phyloP scores from a whole-genome alignment of 2,329 filamentous ascomycete genomes.

The Aspergillus proliferans region DNA sequence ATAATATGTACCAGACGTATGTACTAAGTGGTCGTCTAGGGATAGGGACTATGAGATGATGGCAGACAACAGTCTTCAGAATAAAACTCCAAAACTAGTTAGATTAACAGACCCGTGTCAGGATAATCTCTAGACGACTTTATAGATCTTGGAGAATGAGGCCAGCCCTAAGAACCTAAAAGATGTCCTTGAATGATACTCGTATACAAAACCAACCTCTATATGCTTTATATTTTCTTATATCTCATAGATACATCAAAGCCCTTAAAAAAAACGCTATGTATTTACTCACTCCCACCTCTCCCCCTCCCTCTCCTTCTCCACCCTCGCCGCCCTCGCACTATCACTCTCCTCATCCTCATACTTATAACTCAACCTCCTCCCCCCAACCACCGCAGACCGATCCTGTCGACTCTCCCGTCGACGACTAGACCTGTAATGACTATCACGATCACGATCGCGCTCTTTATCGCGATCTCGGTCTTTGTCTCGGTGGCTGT shows the following conservation, averaged over 20 bases:
- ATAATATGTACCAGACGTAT: too few relatives aligned
- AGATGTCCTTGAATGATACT: too few relatives aligned
- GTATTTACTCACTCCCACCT: slow-evolving; percentile 20
- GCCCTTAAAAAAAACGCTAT: neutral
- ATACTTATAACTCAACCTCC: slow-evolving; percentile 44
- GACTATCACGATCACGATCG: neutral
- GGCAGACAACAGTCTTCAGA: too few relatives aligned
- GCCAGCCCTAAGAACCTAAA: too few relatives aligned
- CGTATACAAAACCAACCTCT: neutral
- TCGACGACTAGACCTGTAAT: slow-evolving; percentile 22
- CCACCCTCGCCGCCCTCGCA: slow-evolving; percentile 29
- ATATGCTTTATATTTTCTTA: neutral
- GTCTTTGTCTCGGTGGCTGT: neutral
- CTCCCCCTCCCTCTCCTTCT: slow-evolving; percentile 34
- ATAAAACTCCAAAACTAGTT: too few relatives aligned
- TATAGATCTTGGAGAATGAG: too few relatives aligned
- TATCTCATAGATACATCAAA: neutral
- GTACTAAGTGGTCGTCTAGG: too few relatives aligned
- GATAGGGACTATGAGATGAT: too few relatives aligned
- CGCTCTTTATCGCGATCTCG: neutral
- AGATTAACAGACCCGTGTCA: too few relatives aligned
- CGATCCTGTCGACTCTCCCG: slow-evolving; percentile 31
- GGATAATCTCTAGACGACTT: too few relatives aligned
- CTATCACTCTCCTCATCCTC: slow-evolving; percentile 41
- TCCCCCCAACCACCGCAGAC: slow-evolving; percentile 20